Evolutionary conservation across 2,329 filamentous ascomycete species (phyloP).

Genomic region (Aspergillus pseudoviridinutans): DNA sequence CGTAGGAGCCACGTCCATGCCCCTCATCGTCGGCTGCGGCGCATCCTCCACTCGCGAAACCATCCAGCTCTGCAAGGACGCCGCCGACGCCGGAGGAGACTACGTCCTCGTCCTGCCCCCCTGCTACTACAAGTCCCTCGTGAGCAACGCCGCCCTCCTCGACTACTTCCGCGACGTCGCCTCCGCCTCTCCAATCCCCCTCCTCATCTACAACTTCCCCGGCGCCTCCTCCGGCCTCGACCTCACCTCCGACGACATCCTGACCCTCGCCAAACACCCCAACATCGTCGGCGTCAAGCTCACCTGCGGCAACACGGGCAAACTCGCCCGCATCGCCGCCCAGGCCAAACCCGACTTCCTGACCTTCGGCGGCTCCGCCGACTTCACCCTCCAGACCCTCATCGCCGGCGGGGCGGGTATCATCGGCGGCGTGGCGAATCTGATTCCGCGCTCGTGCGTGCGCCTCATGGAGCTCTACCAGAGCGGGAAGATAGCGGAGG

Average conservation of each 20-base stretch:
- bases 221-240: conserved; percentile 64
- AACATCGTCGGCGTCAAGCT: conserved; percentile 70
- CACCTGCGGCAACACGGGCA: conserved; percentile 71
- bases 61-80: conserved; percentile 65
- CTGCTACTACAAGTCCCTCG: conserved; percentile 68
- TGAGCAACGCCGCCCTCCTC: conserved; percentile 56
- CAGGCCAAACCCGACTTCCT: conserved; percentile 58
- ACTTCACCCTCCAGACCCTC: conserved; percentile 80
- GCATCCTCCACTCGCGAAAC: conserved; percentile 70
- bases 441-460: conserved; percentile 77
- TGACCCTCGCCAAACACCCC: conserved; percentile 52
- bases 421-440: conserved; percentile 80
- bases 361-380: conserved; percentile 82
- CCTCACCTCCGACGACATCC: conserved; percentile 63
- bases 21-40: conserved; percentile 72
- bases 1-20: conserved; percentile 61
- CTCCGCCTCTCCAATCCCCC: conserved; percentile 55
- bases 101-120: conserved; percentile 73
- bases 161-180: conserved; percentile 66
- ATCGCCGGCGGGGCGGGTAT: conserved; percentile 76
- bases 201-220: conserved; percentile 72
- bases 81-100: conserved; percentile 65
- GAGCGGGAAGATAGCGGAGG: conserved; percentile 70
- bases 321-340: conserved; percentile 60
- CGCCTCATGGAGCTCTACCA: conserved; percentile 73